Conservation (phyloP, 78 protist genomes). For the Cyanophora paradoxa region DNA sequence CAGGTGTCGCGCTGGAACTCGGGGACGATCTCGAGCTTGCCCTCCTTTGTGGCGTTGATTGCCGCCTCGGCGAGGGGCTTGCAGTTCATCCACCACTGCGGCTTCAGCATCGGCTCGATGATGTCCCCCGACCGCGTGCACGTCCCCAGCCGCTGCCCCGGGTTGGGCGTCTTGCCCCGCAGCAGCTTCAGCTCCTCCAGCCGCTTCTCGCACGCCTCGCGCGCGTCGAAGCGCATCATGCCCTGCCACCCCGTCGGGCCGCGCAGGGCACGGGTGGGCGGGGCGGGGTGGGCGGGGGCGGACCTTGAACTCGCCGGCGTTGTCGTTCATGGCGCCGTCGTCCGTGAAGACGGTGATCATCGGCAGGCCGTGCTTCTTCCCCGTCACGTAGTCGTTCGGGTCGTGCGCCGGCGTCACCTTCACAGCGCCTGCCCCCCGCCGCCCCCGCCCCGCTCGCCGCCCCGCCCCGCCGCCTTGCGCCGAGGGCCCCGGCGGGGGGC, state of each 20-base stretch:
- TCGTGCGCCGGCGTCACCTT: slow-evolving; percentile 94
- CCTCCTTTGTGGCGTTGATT: slow-evolving; percentile 17
- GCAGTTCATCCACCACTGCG: slow-evolving; percentile 92
- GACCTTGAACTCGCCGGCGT: slow-evolving; percentile 12
- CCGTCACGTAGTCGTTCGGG: slow-evolving; percentile 91
- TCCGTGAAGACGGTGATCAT: slow-evolving; percentile 58
- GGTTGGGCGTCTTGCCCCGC: slow-evolving; percentile 34
- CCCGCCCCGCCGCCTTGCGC: not conserved
- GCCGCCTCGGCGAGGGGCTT: slow-evolving; percentile 45
- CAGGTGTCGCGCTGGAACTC: slow-evolving; percentile 29
- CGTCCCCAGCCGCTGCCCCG: slow-evolving; percentile 49
- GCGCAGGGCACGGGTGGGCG: too few species aligned
- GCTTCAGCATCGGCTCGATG: slow-evolving; percentile 84
- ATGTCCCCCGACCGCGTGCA: slow-evolving; percentile 79
- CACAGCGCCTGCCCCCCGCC: slow-evolving; percentile 67
- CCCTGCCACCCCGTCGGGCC: too few species aligned
- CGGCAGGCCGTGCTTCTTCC: slow-evolving; percentile 79
- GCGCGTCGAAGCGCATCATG: slow-evolving; percentile 23
- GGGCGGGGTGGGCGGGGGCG: too few species aligned
- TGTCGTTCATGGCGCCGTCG: not conserved
- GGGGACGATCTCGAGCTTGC: slow-evolving; percentile 67
- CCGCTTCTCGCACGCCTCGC: not conserved
- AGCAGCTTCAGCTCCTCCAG: slow-evolving; percentile 15
- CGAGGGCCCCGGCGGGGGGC: not conserved
- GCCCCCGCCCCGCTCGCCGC: too few species aligned